phyloP scores from a whole-genome alignment of 2,329 filamentous ascomycete genomes.

The Phyllosticta ampelicida region DNA sequence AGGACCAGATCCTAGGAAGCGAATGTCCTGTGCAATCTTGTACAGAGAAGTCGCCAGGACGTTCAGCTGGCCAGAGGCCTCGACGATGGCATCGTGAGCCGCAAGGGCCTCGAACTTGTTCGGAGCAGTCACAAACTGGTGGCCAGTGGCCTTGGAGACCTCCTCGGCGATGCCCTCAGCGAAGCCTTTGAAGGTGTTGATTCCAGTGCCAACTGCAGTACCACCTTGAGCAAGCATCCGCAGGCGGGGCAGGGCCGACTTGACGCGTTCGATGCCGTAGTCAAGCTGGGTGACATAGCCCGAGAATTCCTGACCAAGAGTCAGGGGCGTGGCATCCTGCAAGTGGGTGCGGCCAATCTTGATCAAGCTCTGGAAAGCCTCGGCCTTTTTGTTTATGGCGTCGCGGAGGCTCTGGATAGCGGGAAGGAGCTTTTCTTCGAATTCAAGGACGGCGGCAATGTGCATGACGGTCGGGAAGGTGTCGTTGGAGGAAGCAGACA shows the following conservation, averaged over 20 bases:
- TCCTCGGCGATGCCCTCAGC: slow-evolving; percentile 86
- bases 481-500: slow-evolving; percentile 96
- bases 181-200: slow-evolving; percentile 96
- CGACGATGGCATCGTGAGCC: slow-evolving; percentile 89
- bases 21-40: slow-evolving; percentile 97
- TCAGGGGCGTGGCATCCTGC: slow-evolving; percentile 93
- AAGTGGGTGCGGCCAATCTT: slow-evolving; percentile 98
- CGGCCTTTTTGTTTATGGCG: slow-evolving; percentile 77
- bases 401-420: slow-evolving; percentile 70
- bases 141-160: slow-evolving; percentile 85
- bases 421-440: slow-evolving; percentile 77
- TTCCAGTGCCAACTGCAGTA: slow-evolving; percentile 90
- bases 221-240: slow-evolving; percentile 86
- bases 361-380: slow-evolving; percentile 88
- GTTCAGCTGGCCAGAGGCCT: slow-evolving; percentile 88
- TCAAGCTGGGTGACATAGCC: slow-evolving; percentile 94
- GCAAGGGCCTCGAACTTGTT: slow-evolving; percentile 99
- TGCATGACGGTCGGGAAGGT: slow-evolving; percentile 99
- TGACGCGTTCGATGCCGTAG: slow-evolving; percentile 76
- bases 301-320: slow-evolving; percentile 93
- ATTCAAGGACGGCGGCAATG: slow-evolving; percentile 90
- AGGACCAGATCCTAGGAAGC: slow-evolving; percentile 91
- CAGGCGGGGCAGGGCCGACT: slow-evolving; percentile 73
- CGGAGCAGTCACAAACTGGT: slow-evolving; percentile 86
- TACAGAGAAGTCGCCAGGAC: slow-evolving; percentile 82